phyloP scores from a whole-genome alignment of 805 yeast genomes.

The Hagleromyces aurorensis region DNA sequence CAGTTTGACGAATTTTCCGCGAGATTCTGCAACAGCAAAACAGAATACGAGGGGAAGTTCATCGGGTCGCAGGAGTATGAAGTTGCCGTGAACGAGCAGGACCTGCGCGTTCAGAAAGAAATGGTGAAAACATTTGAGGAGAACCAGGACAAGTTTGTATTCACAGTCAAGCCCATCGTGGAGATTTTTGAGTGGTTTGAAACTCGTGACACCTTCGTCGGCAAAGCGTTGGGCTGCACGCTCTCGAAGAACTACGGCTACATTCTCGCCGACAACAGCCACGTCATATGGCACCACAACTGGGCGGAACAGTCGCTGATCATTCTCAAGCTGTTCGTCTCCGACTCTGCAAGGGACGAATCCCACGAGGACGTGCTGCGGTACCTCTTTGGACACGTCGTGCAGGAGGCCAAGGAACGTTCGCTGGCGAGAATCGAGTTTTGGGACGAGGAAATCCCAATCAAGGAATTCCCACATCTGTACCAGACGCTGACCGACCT shows the following conservation, averaged over 20 bases:
- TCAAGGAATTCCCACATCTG: constrained; percentile 17
- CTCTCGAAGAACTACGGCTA: constrained; percentile 33
- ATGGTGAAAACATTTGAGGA: constrained; percentile 18
- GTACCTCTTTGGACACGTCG: constrained; percentile 28
- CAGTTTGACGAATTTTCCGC: constrained; percentile 17
- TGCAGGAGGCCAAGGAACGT: constrained; percentile 29
- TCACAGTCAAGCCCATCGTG: constrained; percentile 32
- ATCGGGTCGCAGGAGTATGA: constrained; percentile 29
- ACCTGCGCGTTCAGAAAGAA: constrained; percentile 12
- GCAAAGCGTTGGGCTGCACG: constrained; percentile 6
- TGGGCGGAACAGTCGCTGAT: constrained; percentile 31
- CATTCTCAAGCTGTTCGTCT: constrained; percentile 23
- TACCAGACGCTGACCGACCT: constrained; percentile 14
- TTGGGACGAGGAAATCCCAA: constrained; percentile 37
- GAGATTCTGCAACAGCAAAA: constrained; percentile 10
- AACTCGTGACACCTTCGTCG: constrained; percentile 31
- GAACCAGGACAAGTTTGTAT: constrained; percentile 19
- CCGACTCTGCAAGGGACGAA: constrained; percentile 5
- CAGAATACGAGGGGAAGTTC: constrained; percentile 11
- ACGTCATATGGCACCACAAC: constrained; percentile 40
- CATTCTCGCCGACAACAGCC: constrained; percentile 26
- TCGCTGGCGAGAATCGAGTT: constrained; percentile 26
- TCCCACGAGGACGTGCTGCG: constrained; percentile 18
- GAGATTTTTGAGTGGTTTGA: constrained; percentile 39
- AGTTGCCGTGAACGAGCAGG: constrained; percentile 26